Base-by-base conservation (phyloP, 2,329 filamentous ascomycete species). In the Hypomyces perniciosus region DNA sequence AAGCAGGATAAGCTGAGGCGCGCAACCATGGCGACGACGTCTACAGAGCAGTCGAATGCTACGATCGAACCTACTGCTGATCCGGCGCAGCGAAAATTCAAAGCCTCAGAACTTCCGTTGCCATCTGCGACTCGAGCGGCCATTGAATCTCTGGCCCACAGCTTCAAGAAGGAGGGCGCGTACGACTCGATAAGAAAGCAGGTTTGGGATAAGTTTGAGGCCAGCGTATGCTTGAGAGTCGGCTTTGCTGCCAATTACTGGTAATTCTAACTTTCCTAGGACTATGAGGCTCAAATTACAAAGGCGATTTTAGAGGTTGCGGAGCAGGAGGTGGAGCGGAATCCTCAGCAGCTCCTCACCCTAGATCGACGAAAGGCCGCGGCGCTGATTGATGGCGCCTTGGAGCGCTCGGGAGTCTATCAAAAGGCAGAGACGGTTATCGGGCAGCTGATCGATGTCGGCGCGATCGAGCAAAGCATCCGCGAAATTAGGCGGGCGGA, bases 101-200 rank as follows among this genome's bases (percentile, higher is more conserved):
- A 89, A 66, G 80, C 86, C 3, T 85, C 84, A 0, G 88, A 92
- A 59, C 75, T 92, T 13, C 88, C 88, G 2, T 71, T 91, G 20
- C 80, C 86, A 5, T 85, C 84, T 3, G 78, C 82, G n/a, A 88
- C 88, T 47, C 78, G 86, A 56, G 78, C 80, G 1, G 83, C 85
- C 1, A 89, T 92, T 51, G 87, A 91, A 59, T 79, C 77, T 12
- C 77, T 92, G 26, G 80, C 87, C n/a, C 84, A 88, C 63, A 85
- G 80, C 8, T 92, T 91, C 72, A 91, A 91, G 70, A 92, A 91
- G 71, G 90, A 89, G 68, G 88, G 88, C 54, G 86, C 86, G 51
- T 93, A 91, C 63, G 88, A 93, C 68, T 73, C 78, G 10, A 79
- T 91, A 56, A 83, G 88, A 54, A 91, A 90, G 64, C 79, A 87